Base-by-base conservation (phyloP, 441 rosid genomes). In the Daphne laureola region DNA sequence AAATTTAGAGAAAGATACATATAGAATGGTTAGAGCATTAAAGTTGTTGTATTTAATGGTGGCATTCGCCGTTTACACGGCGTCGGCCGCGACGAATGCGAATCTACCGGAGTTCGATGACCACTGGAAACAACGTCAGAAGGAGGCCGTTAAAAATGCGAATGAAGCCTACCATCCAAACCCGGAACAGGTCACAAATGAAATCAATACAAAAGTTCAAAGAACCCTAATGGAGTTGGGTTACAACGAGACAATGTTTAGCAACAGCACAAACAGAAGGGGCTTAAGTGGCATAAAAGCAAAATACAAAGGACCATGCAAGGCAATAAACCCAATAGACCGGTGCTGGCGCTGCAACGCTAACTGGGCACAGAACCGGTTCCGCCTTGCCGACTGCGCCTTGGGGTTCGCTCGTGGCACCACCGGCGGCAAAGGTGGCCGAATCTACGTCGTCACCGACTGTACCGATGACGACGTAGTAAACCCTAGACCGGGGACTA, bases 371-470 rank as follows among this genome's bases (percentile, higher is more conserved):
- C 61, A 45, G 2, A 61, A 86, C 65, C 58, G 91, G 51, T 66
- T 70, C 53, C 74, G 43, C 25, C 62, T 86, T 0, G 88, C 83
- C 6, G 68, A 73, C 4, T 83, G 91, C 7, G 86, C 49, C 48
- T 79, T 81, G 0, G 95, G 95, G 5, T 86, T 86, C 18, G 95
- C 79, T 21, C 61, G 67, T 9, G 76, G 54, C 47, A 73, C 95
- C 41, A 65, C 61, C 3, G 95, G 95, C 17, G 95, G 95, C 14
- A 67, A 73, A 56, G 0, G 6, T 0, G 91, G 95, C 53, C 35
- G 38, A 3, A 14, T 59, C 64, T 79, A 83, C 51, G 66, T 70
- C 0, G 86, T 83, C 12, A 86, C 78, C 0, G 82, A 81, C 12
- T 14, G 68, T 26, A 62, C 82, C 0, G 95, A 81, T 52, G 40